Evolutionary conservation across 176 grass and related monocot species (phyloP).

Genomic region (Cocos nucifera): DNA sequence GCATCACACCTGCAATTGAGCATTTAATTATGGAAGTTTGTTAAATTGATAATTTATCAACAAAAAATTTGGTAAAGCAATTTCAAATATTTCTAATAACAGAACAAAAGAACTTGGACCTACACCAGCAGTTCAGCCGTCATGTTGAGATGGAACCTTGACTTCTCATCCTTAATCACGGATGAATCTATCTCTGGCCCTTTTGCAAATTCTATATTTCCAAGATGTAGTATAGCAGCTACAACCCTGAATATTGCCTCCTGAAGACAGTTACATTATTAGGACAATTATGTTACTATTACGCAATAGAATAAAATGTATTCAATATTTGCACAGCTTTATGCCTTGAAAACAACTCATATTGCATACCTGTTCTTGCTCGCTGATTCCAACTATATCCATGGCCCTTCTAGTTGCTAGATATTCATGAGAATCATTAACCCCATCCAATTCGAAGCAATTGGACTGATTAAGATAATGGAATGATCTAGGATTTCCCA

Average conservation of each 20-base stretch:
- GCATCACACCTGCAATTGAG: slow-evolving; percentile 72
- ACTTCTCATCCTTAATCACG: slow-evolving; percentile 81
- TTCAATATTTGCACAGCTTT: too few species aligned
- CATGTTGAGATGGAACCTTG: slow-evolving; percentile 83
- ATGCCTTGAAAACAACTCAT: slow-evolving; percentile 1
- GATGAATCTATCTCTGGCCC: slow-evolving; percentile 94
- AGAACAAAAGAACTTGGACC: slow-evolving; percentile 22
- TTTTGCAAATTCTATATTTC: slow-evolving; percentile 96
- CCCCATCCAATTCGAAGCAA: slow-evolving; percentile 86
- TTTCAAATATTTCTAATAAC: too few species aligned
- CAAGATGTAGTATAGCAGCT: slow-evolving; percentile 96
- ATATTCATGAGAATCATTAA: slow-evolving; percentile 97
- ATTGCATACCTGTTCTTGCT: slow-evolving; percentile 72
- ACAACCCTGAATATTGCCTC: slow-evolving; percentile 95
- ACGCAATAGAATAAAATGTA: neutral
- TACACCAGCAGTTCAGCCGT: slow-evolving; percentile 83
- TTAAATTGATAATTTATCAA: too few species aligned
- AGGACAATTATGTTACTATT: slow-evolving; percentile 9
- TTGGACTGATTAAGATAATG: slow-evolving; percentile 97
- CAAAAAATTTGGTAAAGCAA: too few species aligned
- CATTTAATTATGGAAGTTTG: neutral
- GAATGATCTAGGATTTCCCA: slow-evolving; percentile 60
- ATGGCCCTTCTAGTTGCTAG: slow-evolving; percentile 97
- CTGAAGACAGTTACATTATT: slow-evolving; percentile 37
- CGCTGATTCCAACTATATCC: slow-evolving; percentile 98